phyloP scores from a whole-genome alignment of 106 monocot genomes.

The Triglochin maritima region DNA sequence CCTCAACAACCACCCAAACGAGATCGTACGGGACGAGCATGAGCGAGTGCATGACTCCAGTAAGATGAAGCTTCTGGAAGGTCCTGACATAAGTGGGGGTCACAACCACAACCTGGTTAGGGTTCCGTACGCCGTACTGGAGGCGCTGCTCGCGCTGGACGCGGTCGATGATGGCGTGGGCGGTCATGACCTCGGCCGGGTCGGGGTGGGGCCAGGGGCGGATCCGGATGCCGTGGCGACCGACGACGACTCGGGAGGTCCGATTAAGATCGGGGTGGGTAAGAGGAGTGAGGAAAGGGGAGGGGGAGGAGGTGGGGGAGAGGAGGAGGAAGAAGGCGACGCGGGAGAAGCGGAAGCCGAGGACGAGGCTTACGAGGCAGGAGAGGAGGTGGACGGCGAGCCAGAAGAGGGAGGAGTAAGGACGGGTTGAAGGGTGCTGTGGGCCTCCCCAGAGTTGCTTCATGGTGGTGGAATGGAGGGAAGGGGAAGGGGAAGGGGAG shows the following conservation, averaged over 20 bases:
- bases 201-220: slow-evolving; percentile 92
- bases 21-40: slow-evolving; percentile 58
- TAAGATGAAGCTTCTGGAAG: slow-evolving; percentile 84
- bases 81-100: slow-evolving; percentile 87
- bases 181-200: slow-evolving; percentile 59
- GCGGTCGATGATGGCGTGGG: slow-evolving; percentile 64
- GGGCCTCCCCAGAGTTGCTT: slow-evolving; percentile 2
- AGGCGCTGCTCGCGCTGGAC: slow-evolving; percentile 80
- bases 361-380: slow-evolving; percentile 55
- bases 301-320: slow-evolving; percentile 25
- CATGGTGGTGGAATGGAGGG: background rate
- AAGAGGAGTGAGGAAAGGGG: slow-evolving; percentile 10
- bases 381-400: slow-evolving; percentile 51
- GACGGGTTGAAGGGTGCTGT: background rate
- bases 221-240: slow-evolving; percentile 94
- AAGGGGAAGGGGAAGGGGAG: background rate
- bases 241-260: slow-evolving; percentile 54
- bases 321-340: slow-evolving; percentile 72
- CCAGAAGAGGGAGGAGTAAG: slow-evolving; percentile 39
- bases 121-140: slow-evolving; percentile 47
- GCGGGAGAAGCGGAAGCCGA: slow-evolving; percentile 92
- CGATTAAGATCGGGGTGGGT: slow-evolving; percentile 5
- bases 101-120: slow-evolving; percentile 40
- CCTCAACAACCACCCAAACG: slow-evolving; percentile 90
- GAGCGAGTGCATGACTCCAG: slow-evolving; percentile 63